Percentiles rank a stretch among this genome's conserved stretches.
Evolutionary conservation across 495 filamentous ascomycete genomes (phyloP).

Genomic region (Daldinia concentrica): DNA sequence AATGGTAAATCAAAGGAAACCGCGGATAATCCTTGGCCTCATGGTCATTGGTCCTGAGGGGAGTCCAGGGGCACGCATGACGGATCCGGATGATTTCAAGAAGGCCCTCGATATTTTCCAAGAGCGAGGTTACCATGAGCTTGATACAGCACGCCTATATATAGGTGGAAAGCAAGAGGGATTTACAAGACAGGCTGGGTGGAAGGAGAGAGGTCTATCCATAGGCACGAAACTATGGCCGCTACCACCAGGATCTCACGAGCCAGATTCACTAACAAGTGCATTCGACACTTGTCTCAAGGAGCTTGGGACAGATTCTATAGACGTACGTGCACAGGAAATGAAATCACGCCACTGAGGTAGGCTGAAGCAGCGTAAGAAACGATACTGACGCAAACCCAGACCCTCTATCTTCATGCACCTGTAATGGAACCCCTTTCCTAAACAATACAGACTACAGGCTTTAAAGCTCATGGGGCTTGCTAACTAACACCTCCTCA

Average conservation of each 20-base stretch:
- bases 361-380: neutral
- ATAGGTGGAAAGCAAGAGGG: conserved; percentile 76
- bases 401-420: conserved; percentile 84
- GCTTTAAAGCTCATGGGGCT: neutral
- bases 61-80: conserved; percentile 60
- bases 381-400: conserved; percentile 8
- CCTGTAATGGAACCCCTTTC: conserved; percentile 43
- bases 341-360: too few relatives aligned
- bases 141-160: conserved; percentile 78
- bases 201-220: conserved; percentile 77
- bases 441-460: neutral
- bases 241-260: conserved; percentile 42
- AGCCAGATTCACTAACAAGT: conserved; percentile 36
- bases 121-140: conserved; percentile 69
- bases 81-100: conserved; percentile 68
- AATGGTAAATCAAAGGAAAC: conserved; percentile 7
- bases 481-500: neutral
- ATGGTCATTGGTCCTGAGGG: conserved; percentile 60
- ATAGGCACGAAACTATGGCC: conserved; percentile 75
- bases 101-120: conserved; percentile 69
- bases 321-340: conserved; percentile 59
- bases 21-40: conserved; percentile 59
- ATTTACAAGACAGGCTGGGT: conserved; percentile 75
- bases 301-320: conserved; percentile 73
- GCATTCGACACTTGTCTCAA: conserved; percentile 69